phyloP scores from a whole-genome alignment of 208 protist species.

The Crithidia mellificae region DNA sequence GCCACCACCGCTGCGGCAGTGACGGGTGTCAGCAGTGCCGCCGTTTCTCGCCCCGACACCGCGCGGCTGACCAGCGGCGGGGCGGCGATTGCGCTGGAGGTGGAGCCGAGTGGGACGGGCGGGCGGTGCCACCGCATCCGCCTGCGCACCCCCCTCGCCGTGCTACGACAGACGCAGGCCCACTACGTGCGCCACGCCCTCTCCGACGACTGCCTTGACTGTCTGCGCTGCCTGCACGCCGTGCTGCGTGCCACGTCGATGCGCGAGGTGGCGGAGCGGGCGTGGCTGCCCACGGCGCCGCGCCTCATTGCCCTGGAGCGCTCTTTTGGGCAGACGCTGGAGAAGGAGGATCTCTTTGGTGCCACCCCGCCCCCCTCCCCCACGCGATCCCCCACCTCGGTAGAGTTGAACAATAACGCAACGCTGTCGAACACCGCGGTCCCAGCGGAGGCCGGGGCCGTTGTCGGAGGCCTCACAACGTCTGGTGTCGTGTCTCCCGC shows the following conservation, averaged over 20 bases:
- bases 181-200: slow-evolving; percentile 74
- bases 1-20: neutral
- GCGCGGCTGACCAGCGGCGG: neutral
- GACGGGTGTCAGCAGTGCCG: neutral
- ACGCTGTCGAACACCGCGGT: neutral
- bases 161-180: slow-evolving; percentile 50
- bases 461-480: neutral
- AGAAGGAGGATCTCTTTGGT: slow-evolving; percentile 76
- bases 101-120: slow-evolving; percentile 77
- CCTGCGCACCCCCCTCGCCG: slow-evolving; percentile 49
- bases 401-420: neutral
- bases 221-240: slow-evolving; percentile 54
- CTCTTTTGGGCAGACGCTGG: slow-evolving; percentile 80
- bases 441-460: neutral
- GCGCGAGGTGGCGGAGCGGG: slow-evolving; percentile 50
- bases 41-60: too few relatives aligned
- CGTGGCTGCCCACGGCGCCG: slow-evolving; percentile 71
- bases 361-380: slow-evolving; percentile 5
- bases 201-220: slow-evolving; percentile 69
- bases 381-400: neutral
- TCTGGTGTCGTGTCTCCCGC: neutral
- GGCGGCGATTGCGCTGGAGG: slow-evolving; percentile 25
- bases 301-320: slow-evolving; percentile 83
- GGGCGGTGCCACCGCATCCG: slow-evolving; percentile 86
- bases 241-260: slow-evolving; percentile 50